These are phyloP conservation scores for Zygnema cylindricum DNA, from an alignment of 139 green algal species.

Conservation along the genomic window DNA sequence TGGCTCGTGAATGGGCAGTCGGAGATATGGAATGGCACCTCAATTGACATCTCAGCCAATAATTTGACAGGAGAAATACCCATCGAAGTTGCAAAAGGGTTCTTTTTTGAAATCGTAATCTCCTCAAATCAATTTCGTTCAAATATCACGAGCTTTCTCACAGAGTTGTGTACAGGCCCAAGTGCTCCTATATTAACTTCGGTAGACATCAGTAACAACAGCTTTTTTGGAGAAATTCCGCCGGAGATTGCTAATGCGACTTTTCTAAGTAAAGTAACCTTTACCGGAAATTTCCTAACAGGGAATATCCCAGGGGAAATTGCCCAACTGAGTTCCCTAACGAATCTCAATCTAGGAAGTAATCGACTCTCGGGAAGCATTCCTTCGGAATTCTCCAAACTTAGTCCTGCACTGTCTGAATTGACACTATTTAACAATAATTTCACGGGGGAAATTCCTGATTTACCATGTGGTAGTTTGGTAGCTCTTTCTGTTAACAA, in stretches of 20 bases:
- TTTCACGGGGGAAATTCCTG: neutral
- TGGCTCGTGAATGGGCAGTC: too few relatives aligned
- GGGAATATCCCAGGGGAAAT: neutral
- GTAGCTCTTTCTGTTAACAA: neutral
- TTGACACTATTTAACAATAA: too few relatives aligned
- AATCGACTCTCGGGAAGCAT: neutral
- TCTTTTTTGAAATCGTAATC: neutral
- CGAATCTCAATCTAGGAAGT: neutral
- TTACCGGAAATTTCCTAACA: constrained; percentile 29
- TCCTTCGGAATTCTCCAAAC: neutral
- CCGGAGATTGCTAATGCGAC: neutral
- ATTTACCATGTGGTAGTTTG: too few relatives aligned
- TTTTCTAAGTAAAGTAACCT: neutral
- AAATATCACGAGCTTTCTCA: constrained; percentile 7
- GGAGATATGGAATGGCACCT: neutral
- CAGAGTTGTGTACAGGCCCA: neutral
- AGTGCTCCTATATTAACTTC: neutral
- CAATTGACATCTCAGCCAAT: neutral
- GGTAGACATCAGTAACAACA: constrained; percentile 14
- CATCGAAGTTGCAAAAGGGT: neutral
- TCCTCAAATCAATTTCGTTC: constrained; percentile 13
- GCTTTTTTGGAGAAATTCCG: constrained; percentile 27
- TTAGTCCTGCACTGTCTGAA: neutral
- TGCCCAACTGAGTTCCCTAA: neutral
- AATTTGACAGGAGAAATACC: neutral